Evolutionary conservation across 257 asterid genomes (phyloP).

Genomic region (Ajuga chamaepitys): DNA sequence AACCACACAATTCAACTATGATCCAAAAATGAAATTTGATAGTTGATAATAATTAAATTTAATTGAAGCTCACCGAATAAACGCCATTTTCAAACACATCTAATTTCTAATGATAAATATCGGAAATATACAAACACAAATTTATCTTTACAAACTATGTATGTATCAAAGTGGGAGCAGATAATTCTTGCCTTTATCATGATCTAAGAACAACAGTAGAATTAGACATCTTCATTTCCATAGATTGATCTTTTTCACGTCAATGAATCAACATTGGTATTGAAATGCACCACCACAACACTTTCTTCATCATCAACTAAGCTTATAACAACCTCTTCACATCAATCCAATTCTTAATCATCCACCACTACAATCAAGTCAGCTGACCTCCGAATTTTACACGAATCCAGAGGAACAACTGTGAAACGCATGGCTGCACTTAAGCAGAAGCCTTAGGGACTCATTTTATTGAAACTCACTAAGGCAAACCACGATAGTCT

Average conservation of each 20-base stretch:
- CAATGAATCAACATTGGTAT: conserved; percentile 14
- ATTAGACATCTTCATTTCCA: conserved; percentile 27
- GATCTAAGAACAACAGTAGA: conserved; percentile 25
- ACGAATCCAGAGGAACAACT: no score
- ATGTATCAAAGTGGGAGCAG: conserved; percentile 15
- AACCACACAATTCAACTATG: neutral
- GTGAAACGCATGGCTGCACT: no score
- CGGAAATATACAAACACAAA: conserved; percentile 6
- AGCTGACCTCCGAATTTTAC: no score
- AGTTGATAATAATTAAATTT: neutral
- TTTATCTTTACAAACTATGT: neutral
- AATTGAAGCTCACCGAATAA: neutral
- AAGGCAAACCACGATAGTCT: no score
- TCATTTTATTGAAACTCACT: no score
- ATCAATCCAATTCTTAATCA: no score
- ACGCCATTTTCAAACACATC: neutral
- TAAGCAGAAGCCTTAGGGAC: no score
- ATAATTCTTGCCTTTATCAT: conserved; percentile 26
- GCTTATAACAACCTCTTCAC: no score
- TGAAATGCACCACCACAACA: conserved; percentile 21
- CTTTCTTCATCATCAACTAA: no score
- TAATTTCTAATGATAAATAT: neutral
- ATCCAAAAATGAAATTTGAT: neutral
- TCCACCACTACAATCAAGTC: no score
- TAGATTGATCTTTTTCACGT: conserved; percentile 17